Base-by-base conservation (phyloP, 768 basidiomycete species). In the Suillus alpinus region DNA sequence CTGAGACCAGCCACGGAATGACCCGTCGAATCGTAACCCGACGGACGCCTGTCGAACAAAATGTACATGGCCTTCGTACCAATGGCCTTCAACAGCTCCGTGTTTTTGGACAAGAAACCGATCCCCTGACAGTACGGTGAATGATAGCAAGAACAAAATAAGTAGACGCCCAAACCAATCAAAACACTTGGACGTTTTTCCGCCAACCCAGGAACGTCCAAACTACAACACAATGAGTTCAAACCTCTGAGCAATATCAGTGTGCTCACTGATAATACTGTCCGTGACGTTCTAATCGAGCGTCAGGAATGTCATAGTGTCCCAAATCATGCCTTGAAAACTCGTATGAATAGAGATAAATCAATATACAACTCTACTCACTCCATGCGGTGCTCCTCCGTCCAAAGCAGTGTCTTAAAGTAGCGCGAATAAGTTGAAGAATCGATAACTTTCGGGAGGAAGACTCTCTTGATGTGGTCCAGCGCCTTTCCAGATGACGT, bases 161-260 rank as follows among this genome's bases (percentile, higher is more conserved):
- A 62, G 60, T 73, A 73, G 56, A 80, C 78, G 60, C 67, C 78
- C 68, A 81, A 76, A 56, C 85, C 86, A 18, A 84, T 77, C 18
- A 86, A 75, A 16, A 87, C 83, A 23, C 81, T 83, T 0, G 85
- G 86, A 4, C 85, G 76, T 53, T 82, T 81, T 70, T 86, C 84
- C 2, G 81, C 83, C 1, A 86, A 73, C 6, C 85, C 85, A 36
- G 81, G 76, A 9, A 88, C 84, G 36, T 72, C 59, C 6, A 87
- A 70, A 29, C 84, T 86, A 41, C 9, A 55, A 10, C 4, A 37
- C 10, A 5, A 55, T 29, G 23, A 55, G 53, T 9, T 18, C 6
- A 2, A 55, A 26, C 23, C 5, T 4, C 23, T 26, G 14, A 26
- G 6, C 29, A 55, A 18, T 37, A 55, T 12, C 10, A 55, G 6